A percentile compares a stretch with the other conserved stretches of the same genome.
phyloP scores from a whole-genome alignment of 2,329 filamentous ascomycete genomes.

The Fusarium bulbicola region DNA sequence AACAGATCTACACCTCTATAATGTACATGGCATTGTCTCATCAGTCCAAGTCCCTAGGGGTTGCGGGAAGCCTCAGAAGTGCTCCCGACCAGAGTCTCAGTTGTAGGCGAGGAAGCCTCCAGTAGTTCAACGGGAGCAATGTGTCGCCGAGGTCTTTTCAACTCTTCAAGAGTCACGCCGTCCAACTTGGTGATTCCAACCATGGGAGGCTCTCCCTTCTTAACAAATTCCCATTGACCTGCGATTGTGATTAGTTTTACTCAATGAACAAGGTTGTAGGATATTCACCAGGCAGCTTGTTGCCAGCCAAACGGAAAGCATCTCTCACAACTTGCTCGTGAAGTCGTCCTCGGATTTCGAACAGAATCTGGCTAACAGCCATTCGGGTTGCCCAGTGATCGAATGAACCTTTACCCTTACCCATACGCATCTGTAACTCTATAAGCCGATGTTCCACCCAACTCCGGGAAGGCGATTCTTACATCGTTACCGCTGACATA shows the following conservation, averaged over 20 bases:
- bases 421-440: conserved; percentile 81
- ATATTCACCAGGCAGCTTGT: conserved; percentile 86
- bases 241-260: conserved; percentile 32
- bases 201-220: conserved; percentile 87
- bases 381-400: conserved; percentile 95
- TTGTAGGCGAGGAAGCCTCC: conserved; percentile 46
- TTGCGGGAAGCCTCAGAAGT: conserved; percentile 47
- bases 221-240: conserved; percentile 92
- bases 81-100: conserved; percentile 47
- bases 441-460: conserved; percentile 28
- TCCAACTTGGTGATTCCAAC: conserved; percentile 94
- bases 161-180: conserved; percentile 81
- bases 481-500: conserved; percentile 95
- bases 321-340: conserved; percentile 96
- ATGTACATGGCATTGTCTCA: conserved; percentile 35
- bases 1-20: conserved; percentile 36
- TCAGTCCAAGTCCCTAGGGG: conserved; percentile 24
- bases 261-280: background rate
- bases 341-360: conserved; percentile 89
- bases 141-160: conserved; percentile 81
- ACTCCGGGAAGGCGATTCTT: conserved; percentile 40
- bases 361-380: conserved; percentile 88
- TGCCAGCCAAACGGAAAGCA: conserved; percentile 91
- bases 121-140: conserved; percentile 58
- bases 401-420: conserved; percentile 97